Conservation (phyloP, 495 filamentous ascomycete species). For the Stereocaulon alpinum region DNA sequence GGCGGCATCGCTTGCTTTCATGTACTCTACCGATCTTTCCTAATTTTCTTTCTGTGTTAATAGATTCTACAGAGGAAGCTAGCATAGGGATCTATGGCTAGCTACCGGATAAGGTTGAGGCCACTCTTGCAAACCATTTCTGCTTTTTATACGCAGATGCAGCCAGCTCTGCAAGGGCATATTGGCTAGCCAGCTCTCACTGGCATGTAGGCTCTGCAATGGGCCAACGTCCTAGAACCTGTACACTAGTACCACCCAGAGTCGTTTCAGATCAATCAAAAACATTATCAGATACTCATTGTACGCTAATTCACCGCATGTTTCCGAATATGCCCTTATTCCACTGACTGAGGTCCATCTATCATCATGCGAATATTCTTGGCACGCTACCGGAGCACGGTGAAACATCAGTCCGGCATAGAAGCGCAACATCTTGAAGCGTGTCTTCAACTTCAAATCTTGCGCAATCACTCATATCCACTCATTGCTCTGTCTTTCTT, state of each 20-base stretch:
- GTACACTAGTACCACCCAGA: background rate
- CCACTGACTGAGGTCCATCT: background rate
- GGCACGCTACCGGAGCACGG: conserved; percentile 8
- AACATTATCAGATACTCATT: background rate
- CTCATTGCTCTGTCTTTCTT: conserved; percentile 3
- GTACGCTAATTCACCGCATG: background rate
- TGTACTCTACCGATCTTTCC: background rate
- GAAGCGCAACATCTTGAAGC: conserved; percentile 13
- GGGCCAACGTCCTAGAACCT: background rate
- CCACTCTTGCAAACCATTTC: background rate
- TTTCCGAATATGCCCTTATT: no score
- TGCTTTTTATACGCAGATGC: background rate
- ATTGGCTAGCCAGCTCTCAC: background rate
- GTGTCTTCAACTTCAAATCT: conserved; percentile 13
- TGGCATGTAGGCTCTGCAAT: background rate
- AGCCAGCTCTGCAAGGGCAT: no score
- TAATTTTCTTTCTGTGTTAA: background rate
- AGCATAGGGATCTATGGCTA: background rate
- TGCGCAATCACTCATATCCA: background rate
- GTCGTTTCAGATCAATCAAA: no score
- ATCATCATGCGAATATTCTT: background rate
- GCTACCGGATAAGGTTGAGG: background rate
- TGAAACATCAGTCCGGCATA: background rate
- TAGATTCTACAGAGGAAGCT: background rate
- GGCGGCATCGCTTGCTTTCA: conserved; percentile 1